phyloP scores from a whole-genome alignment of 2,329 filamentous ascomycete genomes.

The Orbilia javanica region DNA sequence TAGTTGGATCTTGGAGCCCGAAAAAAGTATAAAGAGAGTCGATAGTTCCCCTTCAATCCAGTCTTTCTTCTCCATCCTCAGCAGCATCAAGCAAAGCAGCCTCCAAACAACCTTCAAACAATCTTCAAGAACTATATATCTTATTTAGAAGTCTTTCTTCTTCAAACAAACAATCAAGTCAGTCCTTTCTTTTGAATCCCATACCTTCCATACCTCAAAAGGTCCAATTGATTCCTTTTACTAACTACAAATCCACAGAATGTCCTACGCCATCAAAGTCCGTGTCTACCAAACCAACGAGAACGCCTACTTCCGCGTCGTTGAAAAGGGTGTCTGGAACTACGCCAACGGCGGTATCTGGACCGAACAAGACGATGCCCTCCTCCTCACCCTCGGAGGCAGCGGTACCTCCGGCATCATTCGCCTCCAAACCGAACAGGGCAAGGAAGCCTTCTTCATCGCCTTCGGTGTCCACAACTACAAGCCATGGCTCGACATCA shows the following conservation, averaged over 20 bases:
- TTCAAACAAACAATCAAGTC: conserved; percentile 17
- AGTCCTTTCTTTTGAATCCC: background rate
- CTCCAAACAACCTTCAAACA: background rate
- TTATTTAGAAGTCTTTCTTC: background rate
- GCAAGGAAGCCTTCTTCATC: conserved; percentile 33
- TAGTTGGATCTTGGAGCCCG: background rate
- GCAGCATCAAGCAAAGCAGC: conserved; percentile 9
- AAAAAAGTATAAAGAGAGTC: conserved; percentile 24
- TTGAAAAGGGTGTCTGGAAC: conserved; percentile 64
- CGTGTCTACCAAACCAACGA: conserved; percentile 44
- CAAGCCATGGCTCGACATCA: conserved; percentile 46
- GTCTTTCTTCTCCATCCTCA: conserved; percentile 27
- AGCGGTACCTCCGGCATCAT: conserved; percentile 40
- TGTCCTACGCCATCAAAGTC: conserved; percentile 41
- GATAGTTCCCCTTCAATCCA: background rate
- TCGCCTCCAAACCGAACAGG: conserved; percentile 26
- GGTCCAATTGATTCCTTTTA: background rate
- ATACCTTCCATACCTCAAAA: background rate
- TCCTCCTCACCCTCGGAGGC: conserved; percentile 37
- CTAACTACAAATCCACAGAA: background rate
- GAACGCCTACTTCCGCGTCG: conserved; percentile 65
- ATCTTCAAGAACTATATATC: conserved; percentile 8
- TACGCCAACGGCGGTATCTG: conserved; percentile 43
- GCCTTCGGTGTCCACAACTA: conserved; percentile 49
- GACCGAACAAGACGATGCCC: conserved; percentile 9